phyloP scores from a whole-genome alignment of 306 rosid species.

The Castanea sativa region DNA sequence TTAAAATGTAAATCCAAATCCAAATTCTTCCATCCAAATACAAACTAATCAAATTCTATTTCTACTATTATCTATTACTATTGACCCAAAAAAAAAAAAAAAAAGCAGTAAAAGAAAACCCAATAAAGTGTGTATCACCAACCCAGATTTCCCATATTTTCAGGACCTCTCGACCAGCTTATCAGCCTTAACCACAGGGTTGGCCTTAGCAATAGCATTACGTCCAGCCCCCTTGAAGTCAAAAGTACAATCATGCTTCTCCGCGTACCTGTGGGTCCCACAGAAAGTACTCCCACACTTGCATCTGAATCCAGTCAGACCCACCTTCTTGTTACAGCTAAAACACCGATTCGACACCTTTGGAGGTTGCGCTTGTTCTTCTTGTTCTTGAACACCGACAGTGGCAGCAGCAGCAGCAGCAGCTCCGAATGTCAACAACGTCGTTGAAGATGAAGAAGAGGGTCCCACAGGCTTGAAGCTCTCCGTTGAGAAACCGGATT shows the following conservation, averaged over 20 bases:
- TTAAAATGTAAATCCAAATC: too few relatives aligned
- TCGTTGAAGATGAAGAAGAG: background rate
- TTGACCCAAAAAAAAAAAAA: background rate
- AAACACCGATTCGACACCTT: conserved; percentile 40
- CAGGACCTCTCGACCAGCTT: conserved; percentile 30
- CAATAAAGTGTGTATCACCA: background rate
- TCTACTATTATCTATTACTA: too few relatives aligned
- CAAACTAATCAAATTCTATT: too few relatives aligned
- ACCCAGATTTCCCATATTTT: background rate
- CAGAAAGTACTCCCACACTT: conserved; percentile 58
- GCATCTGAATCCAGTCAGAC: conserved; percentile 53
- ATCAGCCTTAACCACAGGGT: conserved; percentile 49
- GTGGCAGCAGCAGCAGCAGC: too few relatives aligned
- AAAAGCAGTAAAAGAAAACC: too few relatives aligned
- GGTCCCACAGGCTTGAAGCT: background rate
- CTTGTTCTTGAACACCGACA: too few relatives aligned
- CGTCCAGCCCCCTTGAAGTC: conserved; percentile 44
- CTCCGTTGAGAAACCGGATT: background rate
- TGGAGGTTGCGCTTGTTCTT: background rate
- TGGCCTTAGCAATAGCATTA: conserved; percentile 46
- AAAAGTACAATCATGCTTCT: conserved; percentile 47
- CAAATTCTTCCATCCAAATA: too few relatives aligned
- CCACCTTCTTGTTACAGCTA: conserved; percentile 50
- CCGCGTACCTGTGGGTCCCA: conserved; percentile 54
- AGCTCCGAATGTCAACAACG: background rate